These are phyloP conservation scores for Pythium pyrilobum DNA, from an alignment of 352 stramenopile species.

Conservation along the genomic window DNA sequence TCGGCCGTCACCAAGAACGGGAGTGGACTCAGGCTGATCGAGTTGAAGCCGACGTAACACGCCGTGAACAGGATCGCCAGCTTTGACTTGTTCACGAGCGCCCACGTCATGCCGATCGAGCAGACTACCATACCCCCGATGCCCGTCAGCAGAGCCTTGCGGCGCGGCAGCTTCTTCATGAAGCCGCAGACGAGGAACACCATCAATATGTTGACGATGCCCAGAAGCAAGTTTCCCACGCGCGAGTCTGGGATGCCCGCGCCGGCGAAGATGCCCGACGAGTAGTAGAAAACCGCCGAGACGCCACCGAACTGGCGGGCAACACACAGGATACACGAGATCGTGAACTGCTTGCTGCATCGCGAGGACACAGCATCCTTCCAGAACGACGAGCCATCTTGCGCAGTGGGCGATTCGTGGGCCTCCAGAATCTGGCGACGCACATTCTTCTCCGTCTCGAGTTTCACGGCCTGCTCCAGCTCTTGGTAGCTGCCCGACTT, in stretches of 20 bases:
- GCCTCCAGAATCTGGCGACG: constrained; percentile 19
- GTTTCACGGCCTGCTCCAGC: constrained; percentile 25
- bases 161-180: constrained; percentile 29
- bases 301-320: constrained; percentile 34
- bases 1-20: constrained; percentile 34
- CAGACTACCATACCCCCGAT: constrained; percentile 33
- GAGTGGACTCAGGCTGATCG: constrained; percentile 32
- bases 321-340: constrained; percentile 29
- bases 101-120: constrained; percentile 28
- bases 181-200: constrained; percentile 22
- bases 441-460: constrained; percentile 20
- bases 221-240: constrained; percentile 28
- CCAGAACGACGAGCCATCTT: constrained; percentile 20
- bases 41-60: constrained; percentile 32
- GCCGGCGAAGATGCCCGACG: constrained; percentile 29
- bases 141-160: constrained; percentile 21
- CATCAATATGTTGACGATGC: constrained; percentile 22
- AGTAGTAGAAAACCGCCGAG: constrained; percentile 42
- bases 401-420: constrained; percentile 8
- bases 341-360: constrained; percentile 28
- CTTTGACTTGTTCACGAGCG: constrained; percentile 22
- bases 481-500: constrained; percentile 25
- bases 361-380: constrained; percentile 22
- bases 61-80: constrained; percentile 25
- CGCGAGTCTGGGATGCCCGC: constrained; percentile 35